Evolutionary conservation across 2,329 filamentous ascomycete genomes (phyloP).

Genomic region (Diaporthe helianthi): DNA sequence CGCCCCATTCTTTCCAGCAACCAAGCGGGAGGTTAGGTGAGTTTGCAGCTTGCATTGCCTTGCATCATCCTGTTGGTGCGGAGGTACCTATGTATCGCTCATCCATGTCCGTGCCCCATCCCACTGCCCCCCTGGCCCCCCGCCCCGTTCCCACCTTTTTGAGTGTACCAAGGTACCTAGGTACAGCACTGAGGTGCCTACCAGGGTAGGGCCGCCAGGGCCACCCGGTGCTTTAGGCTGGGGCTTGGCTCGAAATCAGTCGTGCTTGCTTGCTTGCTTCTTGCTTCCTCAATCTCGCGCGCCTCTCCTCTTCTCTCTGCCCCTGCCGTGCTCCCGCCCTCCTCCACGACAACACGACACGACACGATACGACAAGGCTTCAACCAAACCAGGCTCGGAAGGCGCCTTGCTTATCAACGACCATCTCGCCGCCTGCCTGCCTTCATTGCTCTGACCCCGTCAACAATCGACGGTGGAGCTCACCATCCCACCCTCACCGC

Average conservation of each 20-base stretch:
- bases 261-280: conserved; percentile 21
- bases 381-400: neutral
- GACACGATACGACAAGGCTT: conserved; percentile 5
- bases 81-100: neutral
- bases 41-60: conserved; percentile 20
- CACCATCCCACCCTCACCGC: neutral
- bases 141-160: conserved; percentile 12
- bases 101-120: conserved; percentile 15
- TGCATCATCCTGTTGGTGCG: neutral
- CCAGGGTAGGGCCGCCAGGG: conserved; percentile 20
- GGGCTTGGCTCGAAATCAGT: conserved; percentile 25
- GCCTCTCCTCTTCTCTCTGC: conserved; percentile 23
- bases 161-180: no score
- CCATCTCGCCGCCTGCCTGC: conserved; percentile 8
- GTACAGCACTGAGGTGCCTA: neutral
- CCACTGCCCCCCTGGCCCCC: neutral
- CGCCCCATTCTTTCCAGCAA: conserved; percentile 27
- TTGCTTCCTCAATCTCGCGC: conserved; percentile 24
- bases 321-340: conserved; percentile 19
- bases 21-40: conserved; percentile 28
- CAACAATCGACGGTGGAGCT: neutral
- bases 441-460: neutral
- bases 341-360: conserved; percentile 22
- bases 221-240: conserved; percentile 18
- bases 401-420: neutral